Conservation (phyloP, 495 filamentous ascomycete genomes). For the Penicillium dipodomyicola region DNA sequence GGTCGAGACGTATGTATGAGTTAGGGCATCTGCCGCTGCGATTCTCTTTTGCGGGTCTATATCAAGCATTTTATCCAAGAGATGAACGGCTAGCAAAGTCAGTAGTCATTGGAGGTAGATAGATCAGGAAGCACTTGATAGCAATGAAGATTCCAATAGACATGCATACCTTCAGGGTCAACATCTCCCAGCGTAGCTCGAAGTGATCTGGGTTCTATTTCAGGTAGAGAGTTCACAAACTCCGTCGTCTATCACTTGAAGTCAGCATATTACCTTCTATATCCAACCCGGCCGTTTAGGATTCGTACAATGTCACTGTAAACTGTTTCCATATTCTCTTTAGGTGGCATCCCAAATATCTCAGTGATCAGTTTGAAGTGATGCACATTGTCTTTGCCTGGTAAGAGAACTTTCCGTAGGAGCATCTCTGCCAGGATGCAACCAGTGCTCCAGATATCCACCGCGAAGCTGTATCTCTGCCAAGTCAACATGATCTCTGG, state of each 20-base stretch:
- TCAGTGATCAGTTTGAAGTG: slow-evolving; percentile 95
- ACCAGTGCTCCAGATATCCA: slow-evolving; percentile 93
- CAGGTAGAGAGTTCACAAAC: slow-evolving; percentile 7
- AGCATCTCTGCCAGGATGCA: slow-evolving; percentile 97
- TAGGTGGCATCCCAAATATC: slow-evolving; percentile 84
- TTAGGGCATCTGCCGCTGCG: slow-evolving; percentile 70
- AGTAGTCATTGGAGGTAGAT: not conserved
- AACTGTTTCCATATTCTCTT: slow-evolving; percentile 30
- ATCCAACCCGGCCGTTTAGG: not conserved
- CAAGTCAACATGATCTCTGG: slow-evolving; percentile 97
- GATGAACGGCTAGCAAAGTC: slow-evolving; percentile 64
- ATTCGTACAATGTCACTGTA: slow-evolving; percentile 11
- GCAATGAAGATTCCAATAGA: not conserved
- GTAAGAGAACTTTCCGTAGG: slow-evolving; percentile 87
- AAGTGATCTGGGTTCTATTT: not conserved
- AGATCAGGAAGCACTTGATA: not conserved
- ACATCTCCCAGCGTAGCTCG: not conserved
- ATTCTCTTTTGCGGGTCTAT: slow-evolving; percentile 86
- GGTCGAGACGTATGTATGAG: slow-evolving; percentile 80
- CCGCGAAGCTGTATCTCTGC: slow-evolving; percentile 94
- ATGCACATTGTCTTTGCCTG: slow-evolving; percentile 91
- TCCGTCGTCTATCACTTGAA: not conserved
- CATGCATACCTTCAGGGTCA: slow-evolving; percentile 14
- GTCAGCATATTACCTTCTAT: not conserved
- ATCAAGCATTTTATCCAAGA: slow-evolving; percentile 87